Base-by-base conservation (phyloP, 78 protist species). In the Pelomyxa schiedti region DNA sequence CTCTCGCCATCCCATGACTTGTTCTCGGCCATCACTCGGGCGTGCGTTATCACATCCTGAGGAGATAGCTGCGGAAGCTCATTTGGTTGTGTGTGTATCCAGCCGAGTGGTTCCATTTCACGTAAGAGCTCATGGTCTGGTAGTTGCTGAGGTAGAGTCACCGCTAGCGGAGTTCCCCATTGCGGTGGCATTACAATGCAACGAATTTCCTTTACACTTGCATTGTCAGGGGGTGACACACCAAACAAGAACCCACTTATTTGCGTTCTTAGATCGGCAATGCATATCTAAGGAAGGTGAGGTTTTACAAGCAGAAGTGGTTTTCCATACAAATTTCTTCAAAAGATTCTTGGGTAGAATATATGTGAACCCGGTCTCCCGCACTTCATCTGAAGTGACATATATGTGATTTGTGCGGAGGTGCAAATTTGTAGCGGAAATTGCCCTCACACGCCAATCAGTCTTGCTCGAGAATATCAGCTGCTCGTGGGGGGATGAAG, bases 401-500 rank as follows among this genome's bases (percentile, higher is more conserved):
- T 91, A 97, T 75, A 98, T 96, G 90, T 94, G 95, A 37, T 92
- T 74, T 9, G 99, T 94, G 73, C 99, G 90, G 72, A 96, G 71
- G 81, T 93, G 98, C 36, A 98, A 84, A 89, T 96, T 95, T 58
- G 99, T 89, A 26, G 99, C 88, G 26, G 95, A 66, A 71, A 98
- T 90, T 53, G 98, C 99, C 37, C 99, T 85, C 69, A 94, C 97
- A 40, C 99, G 94, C 99, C 99, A 98, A 65, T 97, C 99, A 4
- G 99, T 94, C 84, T 87, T 73, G 79, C 89, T 69, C 36, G 83
- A 74, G 77, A 90, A 86, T 29, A 75, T 71, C 64, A 77, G 75
- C 84, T 94, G 92, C 92, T 95, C 99, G 78, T 94, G 95, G 53
- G 83, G 85, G 30, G 86, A 75, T 1, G 97, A 88, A 0, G 98